Evolutionary conservation across 805 yeast species (phyloP).

Genomic region (Candida fluviatilis): DNA sequence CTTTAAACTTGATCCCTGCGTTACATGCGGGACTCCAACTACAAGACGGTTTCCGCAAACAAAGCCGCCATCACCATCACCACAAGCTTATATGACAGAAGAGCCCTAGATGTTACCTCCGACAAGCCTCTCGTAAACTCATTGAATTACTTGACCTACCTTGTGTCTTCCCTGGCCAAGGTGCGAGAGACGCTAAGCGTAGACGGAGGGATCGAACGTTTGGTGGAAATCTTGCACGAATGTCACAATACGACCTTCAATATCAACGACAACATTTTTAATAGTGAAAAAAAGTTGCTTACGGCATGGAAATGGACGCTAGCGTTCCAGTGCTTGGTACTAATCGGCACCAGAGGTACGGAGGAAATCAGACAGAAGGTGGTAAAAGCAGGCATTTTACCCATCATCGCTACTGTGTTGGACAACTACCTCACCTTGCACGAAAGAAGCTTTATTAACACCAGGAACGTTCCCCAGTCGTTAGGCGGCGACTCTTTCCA

Average conservation of each 20-base stretch:
- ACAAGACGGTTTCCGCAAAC: conserved; percentile 71
- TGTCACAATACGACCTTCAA: conserved; percentile 48
- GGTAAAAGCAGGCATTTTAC: conserved; percentile 88
- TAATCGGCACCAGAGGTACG: conserved; percentile 90
- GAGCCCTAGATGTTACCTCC: conserved; percentile 88
- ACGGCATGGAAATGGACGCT: conserved; percentile 98
- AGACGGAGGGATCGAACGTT: conserved; percentile 90
- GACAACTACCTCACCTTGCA: conserved; percentile 69
- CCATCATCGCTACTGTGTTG: conserved; percentile 84
- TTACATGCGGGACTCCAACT: conserved; percentile 84
- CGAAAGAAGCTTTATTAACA: conserved; percentile 35
- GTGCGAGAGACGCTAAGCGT: conserved; percentile 84
- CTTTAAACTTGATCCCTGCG: not conserved
- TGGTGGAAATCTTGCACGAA: conserved; percentile 80
- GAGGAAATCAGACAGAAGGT: conserved; percentile 80
- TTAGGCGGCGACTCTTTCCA: conserved; percentile 6
- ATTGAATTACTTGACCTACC: conserved; percentile 80
- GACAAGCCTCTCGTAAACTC: conserved; percentile 90
- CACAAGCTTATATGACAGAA: conserved; percentile 81
- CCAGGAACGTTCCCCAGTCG: conserved; percentile 10
- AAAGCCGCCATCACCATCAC: conserved; percentile 92
- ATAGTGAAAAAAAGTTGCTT: conserved; percentile 44
- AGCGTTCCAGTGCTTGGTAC: conserved; percentile 86
- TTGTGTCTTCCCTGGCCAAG: conserved; percentile 80
- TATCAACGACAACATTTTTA: conserved; percentile 26